Percentiles rank a stretch among this genome's conserved stretches.
Conservation (phyloP, 768 basidiomycete genomes). For the Chlorophyllum brunneum region DNA sequence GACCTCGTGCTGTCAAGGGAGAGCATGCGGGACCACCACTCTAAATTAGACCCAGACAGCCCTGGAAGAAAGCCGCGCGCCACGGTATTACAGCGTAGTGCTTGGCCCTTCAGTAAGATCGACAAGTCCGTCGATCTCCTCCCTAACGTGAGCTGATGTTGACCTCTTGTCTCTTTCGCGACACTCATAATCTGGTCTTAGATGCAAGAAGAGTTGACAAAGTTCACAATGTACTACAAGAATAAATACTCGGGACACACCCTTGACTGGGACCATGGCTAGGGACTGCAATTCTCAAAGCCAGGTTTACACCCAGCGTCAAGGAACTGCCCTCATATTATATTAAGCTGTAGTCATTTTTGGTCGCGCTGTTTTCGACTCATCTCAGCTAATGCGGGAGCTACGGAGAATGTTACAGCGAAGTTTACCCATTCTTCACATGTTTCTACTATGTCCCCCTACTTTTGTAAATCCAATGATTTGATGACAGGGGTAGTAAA, state of each 20-base stretch:
- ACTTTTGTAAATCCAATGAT: too few species aligned
- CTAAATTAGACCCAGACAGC: slow-evolving; percentile 34
- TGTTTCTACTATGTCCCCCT: too few species aligned
- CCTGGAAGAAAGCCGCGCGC: slow-evolving; percentile 54
- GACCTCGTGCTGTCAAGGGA: slow-evolving; percentile 80
- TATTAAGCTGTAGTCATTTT: slow-evolving; percentile 87
- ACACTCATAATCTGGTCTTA: slow-evolving; percentile 25
- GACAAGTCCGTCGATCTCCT: slow-evolving; percentile 52
- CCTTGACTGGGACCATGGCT: slow-evolving; percentile 85
- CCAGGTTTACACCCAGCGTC: slow-evolving; percentile 56
- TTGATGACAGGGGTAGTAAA: too few species aligned
- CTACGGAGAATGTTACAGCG: too few species aligned
- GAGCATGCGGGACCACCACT: slow-evolving; percentile 61
- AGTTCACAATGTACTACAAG: slow-evolving; percentile 72
- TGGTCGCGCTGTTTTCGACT: too few species aligned
- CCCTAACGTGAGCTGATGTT: slow-evolving; percentile 34
- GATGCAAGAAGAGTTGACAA: slow-evolving; percentile 70
- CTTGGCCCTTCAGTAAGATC: slow-evolving; percentile 76
- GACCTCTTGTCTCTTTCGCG: slow-evolving; percentile 8
- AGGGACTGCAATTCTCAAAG: slow-evolving; percentile 75
- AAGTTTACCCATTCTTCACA: too few species aligned
- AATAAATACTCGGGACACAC: slow-evolving; percentile 69
- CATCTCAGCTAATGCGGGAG: too few species aligned
- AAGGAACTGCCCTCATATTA: slow-evolving; percentile 90
- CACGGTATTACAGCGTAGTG: slow-evolving; percentile 83